phyloP scores from a whole-genome alignment of 2,329 filamentous ascomycete species.

The Claviceps sp. region DNA sequence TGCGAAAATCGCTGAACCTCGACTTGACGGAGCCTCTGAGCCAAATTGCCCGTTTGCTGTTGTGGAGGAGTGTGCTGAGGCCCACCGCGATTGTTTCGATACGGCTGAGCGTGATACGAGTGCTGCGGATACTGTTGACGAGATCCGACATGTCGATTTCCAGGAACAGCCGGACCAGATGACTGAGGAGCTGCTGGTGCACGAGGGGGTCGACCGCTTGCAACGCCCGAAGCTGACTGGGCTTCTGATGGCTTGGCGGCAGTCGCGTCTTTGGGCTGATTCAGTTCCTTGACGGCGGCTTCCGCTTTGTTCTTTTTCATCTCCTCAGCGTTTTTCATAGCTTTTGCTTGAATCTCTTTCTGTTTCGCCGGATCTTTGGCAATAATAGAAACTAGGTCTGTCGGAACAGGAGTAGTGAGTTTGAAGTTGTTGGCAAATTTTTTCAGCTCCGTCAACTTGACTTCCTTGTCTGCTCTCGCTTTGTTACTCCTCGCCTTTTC shows the following conservation, averaged over 20 bases:
- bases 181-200: conserved; percentile 21
- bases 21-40: conserved; percentile 35
- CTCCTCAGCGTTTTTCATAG: conserved; percentile 60
- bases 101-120: conserved; percentile 31
- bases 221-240: conserved; percentile 9
- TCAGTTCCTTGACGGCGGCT: conserved; percentile 28
- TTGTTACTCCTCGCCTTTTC: conserved; percentile 45
- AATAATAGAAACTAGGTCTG: conserved; percentile 84
- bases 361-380: conserved; percentile 95
- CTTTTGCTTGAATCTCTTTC: conserved; percentile 81
- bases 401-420: conserved; percentile 80
- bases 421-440: conserved; percentile 94
- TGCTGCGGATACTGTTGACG: conserved; percentile 37
- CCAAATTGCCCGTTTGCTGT: conserved; percentile 31
- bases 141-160: conserved; percentile 31
- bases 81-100: conserved; percentile 33
- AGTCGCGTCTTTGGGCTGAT: conserved; percentile 27
- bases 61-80: conserved; percentile 27
- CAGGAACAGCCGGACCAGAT: conserved; percentile 11
- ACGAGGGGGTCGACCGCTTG: conserved; percentile 19
- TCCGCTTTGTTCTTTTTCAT: conserved; percentile 41
- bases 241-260: conserved; percentile 24
- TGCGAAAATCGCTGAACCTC: conserved; percentile 39
- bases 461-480: conserved; percentile 65
- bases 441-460: conserved; percentile 87